These are phyloP conservation scores for Aristolochia californica DNA, from an alignment of 164 flowering plant genomes.

Conservation along the genomic window DNA sequence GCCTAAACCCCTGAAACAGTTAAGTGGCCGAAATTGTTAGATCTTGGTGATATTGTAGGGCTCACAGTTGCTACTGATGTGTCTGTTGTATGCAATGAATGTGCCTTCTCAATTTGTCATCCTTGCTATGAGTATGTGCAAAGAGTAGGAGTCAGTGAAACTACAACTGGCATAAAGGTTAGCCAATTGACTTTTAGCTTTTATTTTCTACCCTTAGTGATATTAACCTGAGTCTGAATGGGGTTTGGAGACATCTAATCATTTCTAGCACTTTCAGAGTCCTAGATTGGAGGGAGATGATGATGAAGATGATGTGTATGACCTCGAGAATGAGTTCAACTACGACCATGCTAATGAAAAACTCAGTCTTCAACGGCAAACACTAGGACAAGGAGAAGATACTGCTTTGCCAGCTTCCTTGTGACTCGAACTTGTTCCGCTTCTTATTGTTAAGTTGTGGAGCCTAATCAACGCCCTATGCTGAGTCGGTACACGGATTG, in stretches of 20 bases:
- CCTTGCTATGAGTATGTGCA: too few species aligned
- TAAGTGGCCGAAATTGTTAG: too few species aligned
- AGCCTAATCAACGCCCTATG: too few species aligned
- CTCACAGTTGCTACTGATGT: conserved; percentile 62
- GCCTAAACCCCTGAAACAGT: conserved; percentile 41
- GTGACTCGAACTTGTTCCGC: not conserved
- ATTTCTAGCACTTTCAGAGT: conserved; percentile 32
- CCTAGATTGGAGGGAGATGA: conserved; percentile 66
- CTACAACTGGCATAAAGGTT: conserved; percentile 90
- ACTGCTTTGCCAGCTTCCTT: not conserved
- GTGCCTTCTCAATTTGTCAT: too few species aligned
- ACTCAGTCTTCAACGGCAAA: not conserved
- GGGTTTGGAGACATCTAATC: not conserved
- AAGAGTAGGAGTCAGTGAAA: too few species aligned
- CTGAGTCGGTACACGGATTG: too few species aligned
- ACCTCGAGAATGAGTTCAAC: conserved; percentile 7
- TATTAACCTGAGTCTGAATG: not conserved
- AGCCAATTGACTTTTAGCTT: not conserved
- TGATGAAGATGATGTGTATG: conserved; percentile 5
- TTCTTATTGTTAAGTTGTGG: too few species aligned
- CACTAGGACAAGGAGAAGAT: not conserved
- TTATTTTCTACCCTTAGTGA: not conserved
- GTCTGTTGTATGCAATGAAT: too few species aligned
- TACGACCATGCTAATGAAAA: not conserved
- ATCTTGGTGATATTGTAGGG: conserved; percentile 82